Conservation (phyloP, 2,329 filamentous ascomycete species). For the Tolypocladium album region DNA sequence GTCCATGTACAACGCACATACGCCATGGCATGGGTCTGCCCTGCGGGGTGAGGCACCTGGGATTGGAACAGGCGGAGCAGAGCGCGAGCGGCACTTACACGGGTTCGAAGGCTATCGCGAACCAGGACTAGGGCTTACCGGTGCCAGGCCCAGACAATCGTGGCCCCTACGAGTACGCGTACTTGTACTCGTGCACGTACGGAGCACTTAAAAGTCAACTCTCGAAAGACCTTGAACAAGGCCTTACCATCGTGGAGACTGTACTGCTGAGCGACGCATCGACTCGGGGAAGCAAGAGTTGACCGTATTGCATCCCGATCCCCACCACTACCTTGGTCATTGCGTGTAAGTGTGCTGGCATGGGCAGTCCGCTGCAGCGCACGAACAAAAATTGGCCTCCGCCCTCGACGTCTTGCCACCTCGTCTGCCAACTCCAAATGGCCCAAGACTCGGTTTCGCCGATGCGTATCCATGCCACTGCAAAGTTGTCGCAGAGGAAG, state of each 20-base stretch:
- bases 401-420: background rate
- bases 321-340: no score
- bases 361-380: background rate
- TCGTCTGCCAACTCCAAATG: background rate
- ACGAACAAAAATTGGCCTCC: background rate
- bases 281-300: background rate
- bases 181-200: no score
- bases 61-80: background rate
- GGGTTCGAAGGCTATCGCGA: background rate
- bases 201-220: no score
- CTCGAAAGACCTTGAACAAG: background rate
- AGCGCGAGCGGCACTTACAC: background rate
- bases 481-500: background rate
- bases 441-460: background rate
- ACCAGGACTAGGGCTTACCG: background rate
- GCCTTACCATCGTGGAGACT: background rate
- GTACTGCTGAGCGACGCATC: background rate
- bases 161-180: background rate
- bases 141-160: background rate
- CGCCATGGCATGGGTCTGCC: background rate
- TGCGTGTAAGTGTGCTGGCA: no score
- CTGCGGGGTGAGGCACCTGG: background rate
- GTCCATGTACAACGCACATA: no score
- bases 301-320: background rate
- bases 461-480: background rate